A percentile compares a stretch with the other conserved stretches of the same genome.
These are phyloP conservation scores for Karstenula rhodostoma DNA, from an alignment of 2,329 filamentous ascomycete genomes.

Conservation along the genomic window DNA sequence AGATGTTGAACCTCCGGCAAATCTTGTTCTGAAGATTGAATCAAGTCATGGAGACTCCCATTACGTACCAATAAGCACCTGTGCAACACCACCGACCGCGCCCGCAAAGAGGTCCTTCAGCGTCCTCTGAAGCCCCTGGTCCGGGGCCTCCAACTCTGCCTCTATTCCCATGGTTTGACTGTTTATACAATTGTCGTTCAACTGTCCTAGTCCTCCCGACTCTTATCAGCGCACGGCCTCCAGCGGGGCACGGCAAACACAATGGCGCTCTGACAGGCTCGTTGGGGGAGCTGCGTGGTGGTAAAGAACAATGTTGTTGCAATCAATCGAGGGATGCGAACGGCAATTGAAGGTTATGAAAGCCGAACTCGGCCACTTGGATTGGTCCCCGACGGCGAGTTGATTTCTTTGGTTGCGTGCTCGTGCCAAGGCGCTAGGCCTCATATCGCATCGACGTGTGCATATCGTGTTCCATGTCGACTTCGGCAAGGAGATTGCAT, in stretches of 20 bases:
- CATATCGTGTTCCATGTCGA: background rate
- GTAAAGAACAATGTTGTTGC: background rate
- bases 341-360: conserved; percentile 10
- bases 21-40: background rate
- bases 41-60: background rate
- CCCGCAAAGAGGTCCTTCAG: conserved; percentile 92
- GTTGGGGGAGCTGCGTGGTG: background rate
- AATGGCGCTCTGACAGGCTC: conserved; percentile 1
- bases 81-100: conserved; percentile 88
- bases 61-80: conserved; percentile 86
- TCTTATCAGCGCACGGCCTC: conserved; percentile 25
- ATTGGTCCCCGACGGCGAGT: conserved; percentile 2
- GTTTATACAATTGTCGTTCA: conserved; percentile 10
- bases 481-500: background rate
- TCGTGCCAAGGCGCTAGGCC: conserved; percentile 23
- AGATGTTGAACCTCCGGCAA: background rate
- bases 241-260: conserved; percentile 1
- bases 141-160: conserved; percentile 49
- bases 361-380: conserved; percentile 4
- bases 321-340: background rate
- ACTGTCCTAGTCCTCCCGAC: conserved; percentile 9
- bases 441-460: background rate
- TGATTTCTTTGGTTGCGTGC: conserved; percentile 30
- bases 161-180: conserved; percentile 39
- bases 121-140: conserved; percentile 53